Base-by-base conservation (phyloP, 768 basidiomycete species). In the Pleurotus tuber-regium region DNA sequence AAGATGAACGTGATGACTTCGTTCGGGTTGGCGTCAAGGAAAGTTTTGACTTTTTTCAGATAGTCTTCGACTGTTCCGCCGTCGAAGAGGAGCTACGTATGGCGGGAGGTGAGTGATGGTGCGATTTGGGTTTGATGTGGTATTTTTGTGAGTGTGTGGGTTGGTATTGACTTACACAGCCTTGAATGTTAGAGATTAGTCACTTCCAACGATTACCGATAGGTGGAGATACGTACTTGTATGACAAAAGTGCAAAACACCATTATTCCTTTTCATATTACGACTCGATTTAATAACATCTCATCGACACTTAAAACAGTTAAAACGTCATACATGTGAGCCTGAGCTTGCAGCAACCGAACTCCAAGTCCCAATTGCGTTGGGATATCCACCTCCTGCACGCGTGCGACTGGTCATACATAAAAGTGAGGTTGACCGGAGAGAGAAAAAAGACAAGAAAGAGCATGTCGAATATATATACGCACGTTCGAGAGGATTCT, bases 1-100 rank as follows among this genome's bases (percentile, higher is more conserved):
- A 87, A 84, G 30, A 87, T 66, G 44, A 87, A 65, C 0, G 84
- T 83, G 43, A 87, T 52, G 35, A 86, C 82, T 54, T 87, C 85
- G 56, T 78, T 82, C 0, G 85, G 83, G 58, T 87, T 83, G 8
- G 74, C 68, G 42, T 77, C 74, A 23, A 86, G 69, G 69, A 76
- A 86, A 1, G 71, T 67, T 58, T 78, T 79, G 61, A 86, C 80
- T 8, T 57, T 70, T 35, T 66, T 66, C 23, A 86, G 69, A 62
- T 83, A 84, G 53, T 69, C 66, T 3, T 66, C 60, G 0, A 77
- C 76, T 5, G 66, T 62, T 16, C 83, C 81, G 2, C 82, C 81
- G 51, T 85, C 78, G 54, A 80, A 83, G 9, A 83, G 70, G 7
- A 63, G 5, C 72, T 74, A 41, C 0, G 53, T 57, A 44, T 38